These are phyloP conservation scores for Neofusicoccum umdonicola DNA, from an alignment of 2,329 filamentous ascomycete species.

Conservation along the genomic window DNA sequence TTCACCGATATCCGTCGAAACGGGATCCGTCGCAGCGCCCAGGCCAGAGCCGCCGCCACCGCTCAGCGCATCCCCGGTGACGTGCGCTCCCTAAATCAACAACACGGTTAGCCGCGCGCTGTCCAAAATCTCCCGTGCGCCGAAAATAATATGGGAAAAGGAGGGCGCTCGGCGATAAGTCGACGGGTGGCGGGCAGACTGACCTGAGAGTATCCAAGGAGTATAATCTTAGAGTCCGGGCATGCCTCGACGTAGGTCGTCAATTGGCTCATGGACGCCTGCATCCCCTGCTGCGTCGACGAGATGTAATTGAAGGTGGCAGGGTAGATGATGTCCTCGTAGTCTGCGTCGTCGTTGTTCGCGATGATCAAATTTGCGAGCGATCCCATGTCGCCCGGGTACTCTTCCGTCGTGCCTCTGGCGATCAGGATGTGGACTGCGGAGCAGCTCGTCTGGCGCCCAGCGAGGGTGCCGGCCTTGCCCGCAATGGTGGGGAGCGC, in stretches of 20 bases:
- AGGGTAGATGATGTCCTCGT: slow-evolving; percentile 12
- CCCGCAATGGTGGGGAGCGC: background rate
- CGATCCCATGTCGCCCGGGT: slow-evolving; percentile 7
- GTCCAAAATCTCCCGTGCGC: slow-evolving; percentile 8
- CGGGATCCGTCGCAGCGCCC: slow-evolving; percentile 12
- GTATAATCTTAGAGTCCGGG: slow-evolving; percentile 5
- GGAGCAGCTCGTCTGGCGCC: slow-evolving; percentile 8
- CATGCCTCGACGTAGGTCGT: slow-evolving; percentile 9
- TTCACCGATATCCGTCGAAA: slow-evolving; percentile 6
- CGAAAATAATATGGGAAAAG: slow-evolving; percentile 13
- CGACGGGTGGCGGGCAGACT: background rate
- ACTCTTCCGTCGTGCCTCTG: slow-evolving; percentile 13
- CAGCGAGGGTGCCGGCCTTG: background rate
- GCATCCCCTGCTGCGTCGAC: slow-evolving; percentile 1
- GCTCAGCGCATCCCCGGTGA: slow-evolving; percentile 13
- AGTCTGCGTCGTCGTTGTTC: slow-evolving; percentile 4
- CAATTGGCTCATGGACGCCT: slow-evolving; percentile 4
- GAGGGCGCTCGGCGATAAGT: slow-evolving; percentile 3
- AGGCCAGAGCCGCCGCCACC: slow-evolving; percentile 12
- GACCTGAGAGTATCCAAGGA: slow-evolving; percentile 14
- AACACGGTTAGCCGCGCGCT: slow-evolving; percentile 14
- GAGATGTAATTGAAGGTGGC: background rate
- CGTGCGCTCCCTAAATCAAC: slow-evolving; percentile 14
- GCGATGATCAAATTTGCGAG: slow-evolving; percentile 11
- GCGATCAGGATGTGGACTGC: slow-evolving; percentile 3